Conservation (phyloP, 202 grass and related monocot genomes). For the Carex sylvatica region DNA sequence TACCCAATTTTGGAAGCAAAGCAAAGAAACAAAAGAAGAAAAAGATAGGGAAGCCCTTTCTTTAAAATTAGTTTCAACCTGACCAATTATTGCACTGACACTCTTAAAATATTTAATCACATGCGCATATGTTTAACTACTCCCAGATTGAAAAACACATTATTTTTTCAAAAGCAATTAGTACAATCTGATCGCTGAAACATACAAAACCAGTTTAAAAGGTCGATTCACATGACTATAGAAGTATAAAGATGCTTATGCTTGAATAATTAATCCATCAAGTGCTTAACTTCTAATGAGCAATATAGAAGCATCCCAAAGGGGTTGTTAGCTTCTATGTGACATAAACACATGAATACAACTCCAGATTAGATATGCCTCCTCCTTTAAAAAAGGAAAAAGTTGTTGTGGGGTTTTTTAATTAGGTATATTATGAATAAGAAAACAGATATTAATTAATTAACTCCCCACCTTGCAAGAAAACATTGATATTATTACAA, state of each 20-base stretch:
- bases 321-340: not conserved
- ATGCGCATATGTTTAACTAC: slow-evolving; percentile 3
- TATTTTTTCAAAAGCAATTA: not conserved
- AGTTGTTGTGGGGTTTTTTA: not conserved
- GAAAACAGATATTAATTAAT: not conserved
- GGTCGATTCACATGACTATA: not conserved
- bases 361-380: not conserved
- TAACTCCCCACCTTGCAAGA: not conserved
- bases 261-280: not conserved
- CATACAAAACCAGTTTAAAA: slow-evolving; percentile 1
- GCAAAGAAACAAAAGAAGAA: not conserved
- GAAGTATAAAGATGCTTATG: slow-evolving; percentile 2
- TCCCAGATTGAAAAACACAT: not conserved
- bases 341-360: not conserved
- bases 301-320: not conserved
- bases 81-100: not conserved
- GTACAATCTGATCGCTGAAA: not conserved
- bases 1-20: not conserved
- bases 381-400: not conserved
- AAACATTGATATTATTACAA: not conserved
- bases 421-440: not conserved
- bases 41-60: not conserved
- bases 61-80: slow-evolving; percentile 9
- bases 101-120: not conserved
- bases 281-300: not conserved